A percentile compares a stretch with the other conserved stretches of the same genome.
phyloP scores from a whole-genome alignment of 495 filamentous ascomycete species.

The Hyphodiscus hymeniophilus region DNA sequence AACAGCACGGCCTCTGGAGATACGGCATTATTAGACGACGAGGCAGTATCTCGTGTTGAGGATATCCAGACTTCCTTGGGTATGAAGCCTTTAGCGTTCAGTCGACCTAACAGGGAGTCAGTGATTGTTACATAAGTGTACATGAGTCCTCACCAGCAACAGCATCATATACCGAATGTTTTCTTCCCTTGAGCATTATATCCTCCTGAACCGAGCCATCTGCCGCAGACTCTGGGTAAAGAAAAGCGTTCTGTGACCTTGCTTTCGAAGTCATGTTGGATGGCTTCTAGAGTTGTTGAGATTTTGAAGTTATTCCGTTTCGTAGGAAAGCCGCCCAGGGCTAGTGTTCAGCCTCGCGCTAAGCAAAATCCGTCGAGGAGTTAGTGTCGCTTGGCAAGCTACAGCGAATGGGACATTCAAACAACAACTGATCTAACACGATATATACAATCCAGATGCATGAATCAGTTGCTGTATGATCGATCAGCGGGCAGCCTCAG shows the following conservation, averaged over 20 bases:
- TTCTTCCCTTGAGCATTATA: slow-evolving; percentile 21
- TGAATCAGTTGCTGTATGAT: slow-evolving; percentile 73
- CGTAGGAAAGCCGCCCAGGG: no score
- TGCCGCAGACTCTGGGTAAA: not conserved
- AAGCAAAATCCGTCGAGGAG: no score
- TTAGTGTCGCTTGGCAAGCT: no score
- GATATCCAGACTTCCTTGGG: slow-evolving; percentile 29
- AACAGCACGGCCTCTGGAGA: slow-evolving; percentile 74
- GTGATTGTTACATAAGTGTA: not conserved
- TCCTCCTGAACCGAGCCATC: slow-evolving; percentile 1
- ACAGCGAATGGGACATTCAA: no score
- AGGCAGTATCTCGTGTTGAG: slow-evolving; percentile 41
- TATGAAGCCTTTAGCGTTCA: slow-evolving; percentile 36
- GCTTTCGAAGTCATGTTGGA: slow-evolving; percentile 18
- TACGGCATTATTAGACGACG: slow-evolving; percentile 41
- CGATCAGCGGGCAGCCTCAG: slow-evolving; percentile 57
- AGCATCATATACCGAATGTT: slow-evolving; percentile 66
- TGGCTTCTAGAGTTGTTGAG: not conserved
- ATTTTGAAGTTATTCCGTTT: not conserved
- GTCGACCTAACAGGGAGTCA: slow-evolving; percentile 16
- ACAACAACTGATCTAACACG: no score
- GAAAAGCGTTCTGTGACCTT: slow-evolving; percentile 1
- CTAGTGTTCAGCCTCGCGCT: not conserved
- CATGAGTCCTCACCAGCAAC: slow-evolving; percentile 53
- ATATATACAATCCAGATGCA: slow-evolving; percentile 40